Conservation (phyloP, 2,329 filamentous ascomycete genomes). For the Nectriaceae sp. region DNA sequence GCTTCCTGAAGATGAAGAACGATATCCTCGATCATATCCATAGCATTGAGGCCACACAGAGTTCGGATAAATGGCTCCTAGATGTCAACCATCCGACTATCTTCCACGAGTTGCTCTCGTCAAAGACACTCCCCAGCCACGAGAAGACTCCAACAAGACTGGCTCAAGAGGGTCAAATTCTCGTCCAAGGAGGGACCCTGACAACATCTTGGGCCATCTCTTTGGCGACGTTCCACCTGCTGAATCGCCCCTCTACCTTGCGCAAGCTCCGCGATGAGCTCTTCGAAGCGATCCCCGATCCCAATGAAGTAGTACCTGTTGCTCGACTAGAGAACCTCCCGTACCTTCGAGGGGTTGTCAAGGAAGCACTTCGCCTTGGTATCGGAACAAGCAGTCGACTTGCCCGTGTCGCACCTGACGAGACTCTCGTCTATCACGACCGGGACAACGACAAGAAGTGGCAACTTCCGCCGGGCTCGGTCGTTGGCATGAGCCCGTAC, state of each 20-base stretch:
- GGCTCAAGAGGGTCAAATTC: slow-evolving; percentile 40
- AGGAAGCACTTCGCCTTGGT: slow-evolving; percentile 51
- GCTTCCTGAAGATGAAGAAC: slow-evolving; percentile 42
- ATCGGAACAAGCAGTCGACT: slow-evolving; percentile 49
- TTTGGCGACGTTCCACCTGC: slow-evolving; percentile 37
- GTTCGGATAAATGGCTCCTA: slow-evolving; percentile 35
- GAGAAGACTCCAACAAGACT: slow-evolving; percentile 38
- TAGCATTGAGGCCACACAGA: slow-evolving; percentile 36
- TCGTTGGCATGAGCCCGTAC: slow-evolving; percentile 41
- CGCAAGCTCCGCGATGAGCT: slow-evolving; percentile 38
- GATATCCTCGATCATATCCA: slow-evolving; percentile 38
- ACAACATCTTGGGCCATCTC: slow-evolving; percentile 42
- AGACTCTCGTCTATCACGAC: slow-evolving; percentile 34
- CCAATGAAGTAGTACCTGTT: slow-evolving; percentile 28
- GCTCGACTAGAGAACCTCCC: slow-evolving; percentile 37
- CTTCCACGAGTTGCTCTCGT: slow-evolving; percentile 36
- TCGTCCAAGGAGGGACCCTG: slow-evolving; percentile 42
- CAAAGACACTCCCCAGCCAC: slow-evolving; percentile 30
- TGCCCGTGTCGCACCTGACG: slow-evolving; percentile 48
- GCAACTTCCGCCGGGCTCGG: slow-evolving; percentile 35
- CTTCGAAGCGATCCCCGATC: slow-evolving; percentile 35
- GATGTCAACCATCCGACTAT: slow-evolving; percentile 38
- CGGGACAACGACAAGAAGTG: slow-evolving; percentile 26
- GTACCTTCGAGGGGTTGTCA: slow-evolving; percentile 53
- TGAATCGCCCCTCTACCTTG: slow-evolving; percentile 32